These are phyloP conservation scores for Lactarius sp. DNA, from an alignment of 768 basidiomycete genomes.

Conservation along the genomic window DNA sequence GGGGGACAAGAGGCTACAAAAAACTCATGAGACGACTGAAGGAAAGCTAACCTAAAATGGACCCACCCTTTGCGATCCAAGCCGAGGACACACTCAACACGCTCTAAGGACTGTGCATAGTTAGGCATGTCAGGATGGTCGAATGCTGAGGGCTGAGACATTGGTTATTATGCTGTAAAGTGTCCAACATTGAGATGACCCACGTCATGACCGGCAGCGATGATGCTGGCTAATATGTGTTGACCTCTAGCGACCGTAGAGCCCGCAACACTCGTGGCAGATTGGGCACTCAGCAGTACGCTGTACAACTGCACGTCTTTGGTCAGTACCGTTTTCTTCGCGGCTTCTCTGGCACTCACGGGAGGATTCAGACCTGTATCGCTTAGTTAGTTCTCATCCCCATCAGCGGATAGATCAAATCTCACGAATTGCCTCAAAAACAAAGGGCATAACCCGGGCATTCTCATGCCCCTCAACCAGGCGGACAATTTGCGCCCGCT, in stretches of 20 bases:
- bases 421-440: slow-evolving; percentile 26
- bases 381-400: slow-evolving; percentile 5
- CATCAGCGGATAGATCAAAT: not conserved
- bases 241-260: slow-evolving; percentile 20
- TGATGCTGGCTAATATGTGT: slow-evolving; percentile 23
- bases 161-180: not conserved
- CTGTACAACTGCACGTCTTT: slow-evolving; percentile 16
- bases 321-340: not conserved
- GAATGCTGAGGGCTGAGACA: slow-evolving; percentile 5
- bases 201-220: slow-evolving; percentile 25
- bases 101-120: not conserved
- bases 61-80: slow-evolving; percentile 21
- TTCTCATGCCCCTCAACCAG: not conserved
- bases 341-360: slow-evolving; percentile 9
- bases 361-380: slow-evolving; percentile 23
- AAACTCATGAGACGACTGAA: not conserved
- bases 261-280: slow-evolving; percentile 13
- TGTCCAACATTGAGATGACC: not conserved
- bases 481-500: slow-evolving; percentile 2
- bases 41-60: not conserved
- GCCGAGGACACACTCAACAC: slow-evolving; percentile 15
- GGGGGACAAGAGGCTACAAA: slow-evolving; percentile 16
- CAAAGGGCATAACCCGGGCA: slow-evolving; percentile 9
- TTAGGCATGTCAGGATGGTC: not conserved
- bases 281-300: slow-evolving; percentile 10